A percentile compares a stretch with the other conserved stretches of the same genome.
Conservation (phyloP, 2,329 filamentous ascomycete species). For the Grosmannia penicillata region DNA sequence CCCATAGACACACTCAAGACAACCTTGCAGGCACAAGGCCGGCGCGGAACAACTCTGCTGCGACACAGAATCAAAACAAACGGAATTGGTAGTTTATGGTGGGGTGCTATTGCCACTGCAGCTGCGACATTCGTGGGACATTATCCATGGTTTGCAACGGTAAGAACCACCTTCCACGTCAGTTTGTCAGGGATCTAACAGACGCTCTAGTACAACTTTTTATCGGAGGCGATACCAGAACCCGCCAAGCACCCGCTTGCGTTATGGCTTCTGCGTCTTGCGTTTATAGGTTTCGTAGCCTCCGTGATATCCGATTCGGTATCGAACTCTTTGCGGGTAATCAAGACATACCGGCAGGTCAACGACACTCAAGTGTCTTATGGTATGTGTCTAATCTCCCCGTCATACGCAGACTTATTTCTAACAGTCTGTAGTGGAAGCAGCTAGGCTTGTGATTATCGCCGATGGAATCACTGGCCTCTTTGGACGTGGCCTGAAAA, state of each 20-base stretch:
- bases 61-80: constrained; percentile 27
- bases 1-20: constrained; percentile 35
- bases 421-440: constrained; percentile 20
- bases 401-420: background rate
- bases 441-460: constrained; percentile 23
- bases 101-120: constrained; percentile 32
- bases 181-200: too few relatives aligned
- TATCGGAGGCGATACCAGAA: constrained; percentile 23
- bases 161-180: too few relatives aligned
- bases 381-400: constrained; percentile 15
- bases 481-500: constrained; percentile 29
- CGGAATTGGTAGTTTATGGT: constrained; percentile 31
- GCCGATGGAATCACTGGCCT: constrained; percentile 27
- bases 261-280: constrained; percentile 27
- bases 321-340: constrained; percentile 30
- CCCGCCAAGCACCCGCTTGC: constrained; percentile 23
- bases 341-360: constrained; percentile 34
- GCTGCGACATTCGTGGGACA: constrained; percentile 33
- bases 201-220: constrained; percentile 28
- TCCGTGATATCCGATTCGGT: constrained; percentile 29
- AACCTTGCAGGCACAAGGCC: constrained; percentile 31
- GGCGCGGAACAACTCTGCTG: constrained; percentile 25
- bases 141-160: constrained; percentile 35
- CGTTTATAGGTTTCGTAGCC: constrained; percentile 27
- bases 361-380: constrained; percentile 32